phyloP scores from a whole-genome alignment of 768 basidiomycete species.

The Suillus spraguei region DNA sequence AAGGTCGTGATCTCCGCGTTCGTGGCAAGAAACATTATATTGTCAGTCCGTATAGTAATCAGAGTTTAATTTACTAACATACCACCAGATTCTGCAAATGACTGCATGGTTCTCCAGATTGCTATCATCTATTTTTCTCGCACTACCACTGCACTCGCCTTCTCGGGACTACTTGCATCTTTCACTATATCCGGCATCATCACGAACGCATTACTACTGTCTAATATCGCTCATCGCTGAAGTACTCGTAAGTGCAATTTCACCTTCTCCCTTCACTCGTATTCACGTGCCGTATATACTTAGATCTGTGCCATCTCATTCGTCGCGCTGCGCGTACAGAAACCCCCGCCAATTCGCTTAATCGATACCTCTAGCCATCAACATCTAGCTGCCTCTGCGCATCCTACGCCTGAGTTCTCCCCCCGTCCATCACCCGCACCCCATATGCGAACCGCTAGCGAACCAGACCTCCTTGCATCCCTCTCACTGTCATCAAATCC shows the following conservation, averaged over 20 bases:
- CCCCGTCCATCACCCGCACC: slow-evolving; percentile 32
- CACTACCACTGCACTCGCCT: slow-evolving; percentile 43
- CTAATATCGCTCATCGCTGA: slow-evolving; percentile 50
- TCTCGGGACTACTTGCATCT: slow-evolving; percentile 42
- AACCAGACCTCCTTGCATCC: slow-evolving; percentile 62
- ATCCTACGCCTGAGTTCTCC: slow-evolving; percentile 43
- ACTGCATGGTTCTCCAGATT: slow-evolving; percentile 60
- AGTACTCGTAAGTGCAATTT: slow-evolving; percentile 48
- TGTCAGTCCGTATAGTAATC: slow-evolving; percentile 40
- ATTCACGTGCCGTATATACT: background rate
- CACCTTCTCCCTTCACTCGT: slow-evolving; percentile 11
- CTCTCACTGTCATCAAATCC: slow-evolving; percentile 70
- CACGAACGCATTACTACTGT: slow-evolving; percentile 48
- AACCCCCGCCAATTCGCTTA: slow-evolving; percentile 71
- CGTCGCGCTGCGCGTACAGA: slow-evolving; percentile 60
- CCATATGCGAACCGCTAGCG: slow-evolving; percentile 28
- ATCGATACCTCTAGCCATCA: slow-evolving; percentile 56
- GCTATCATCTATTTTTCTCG: slow-evolving; percentile 48
- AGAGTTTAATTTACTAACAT: slow-evolving; percentile 10
- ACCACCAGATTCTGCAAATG: slow-evolving; percentile 58
- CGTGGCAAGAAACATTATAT: slow-evolving; percentile 65
- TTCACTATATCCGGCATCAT: slow-evolving; percentile 37
- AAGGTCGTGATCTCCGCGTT: slow-evolving; percentile 73
- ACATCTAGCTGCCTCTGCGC: slow-evolving; percentile 34
- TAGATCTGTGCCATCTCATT: slow-evolving; percentile 58